phyloP scores from a whole-genome alignment of 2,329 filamentous ascomycete genomes.

The Tolypocladium tundrense region DNA sequence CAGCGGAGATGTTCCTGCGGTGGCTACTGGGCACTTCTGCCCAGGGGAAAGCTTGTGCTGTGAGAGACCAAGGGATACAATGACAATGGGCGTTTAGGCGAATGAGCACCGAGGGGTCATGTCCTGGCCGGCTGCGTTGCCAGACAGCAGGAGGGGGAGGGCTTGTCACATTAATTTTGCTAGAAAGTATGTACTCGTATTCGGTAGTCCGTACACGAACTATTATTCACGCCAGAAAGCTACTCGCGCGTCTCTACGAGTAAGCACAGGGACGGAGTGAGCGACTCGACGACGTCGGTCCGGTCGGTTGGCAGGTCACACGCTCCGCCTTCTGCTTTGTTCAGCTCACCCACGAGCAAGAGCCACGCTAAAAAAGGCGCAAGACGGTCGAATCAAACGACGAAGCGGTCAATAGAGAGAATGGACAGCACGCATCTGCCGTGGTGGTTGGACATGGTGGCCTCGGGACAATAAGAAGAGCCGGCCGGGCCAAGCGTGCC shows the following conservation, averaged over 20 bases:
- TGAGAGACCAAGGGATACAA: slow-evolving; percentile 1
- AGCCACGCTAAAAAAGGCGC: neutral
- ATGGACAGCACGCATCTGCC: neutral
- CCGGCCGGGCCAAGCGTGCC: too few species aligned
- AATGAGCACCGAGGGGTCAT: neutral
- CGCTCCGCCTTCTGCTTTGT: neutral
- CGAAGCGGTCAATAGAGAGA: neutral
- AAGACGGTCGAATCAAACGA: neutral
- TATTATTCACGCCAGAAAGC: neutral
- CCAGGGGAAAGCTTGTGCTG: slow-evolving; percentile 16
- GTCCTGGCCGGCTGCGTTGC: neutral
- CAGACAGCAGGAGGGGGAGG: neutral
- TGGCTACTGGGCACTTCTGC: slow-evolving; percentile 40
- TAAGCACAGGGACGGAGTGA: neutral
- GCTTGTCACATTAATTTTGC: too few species aligned
- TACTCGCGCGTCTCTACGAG: neutral
- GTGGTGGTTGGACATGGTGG: neutral
- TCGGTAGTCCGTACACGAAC: too few species aligned
- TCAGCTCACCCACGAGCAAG: neutral
- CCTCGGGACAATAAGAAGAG: too few species aligned
- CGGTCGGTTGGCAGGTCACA: neutral
- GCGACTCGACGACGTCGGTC: neutral
- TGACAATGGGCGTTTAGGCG: neutral
- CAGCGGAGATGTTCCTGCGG: slow-evolving; percentile 46
- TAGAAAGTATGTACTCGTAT: too few species aligned